Conservation (phyloP, 2,329 filamentous ascomycete species). For the Rhytidhysteron rufulum region DNA sequence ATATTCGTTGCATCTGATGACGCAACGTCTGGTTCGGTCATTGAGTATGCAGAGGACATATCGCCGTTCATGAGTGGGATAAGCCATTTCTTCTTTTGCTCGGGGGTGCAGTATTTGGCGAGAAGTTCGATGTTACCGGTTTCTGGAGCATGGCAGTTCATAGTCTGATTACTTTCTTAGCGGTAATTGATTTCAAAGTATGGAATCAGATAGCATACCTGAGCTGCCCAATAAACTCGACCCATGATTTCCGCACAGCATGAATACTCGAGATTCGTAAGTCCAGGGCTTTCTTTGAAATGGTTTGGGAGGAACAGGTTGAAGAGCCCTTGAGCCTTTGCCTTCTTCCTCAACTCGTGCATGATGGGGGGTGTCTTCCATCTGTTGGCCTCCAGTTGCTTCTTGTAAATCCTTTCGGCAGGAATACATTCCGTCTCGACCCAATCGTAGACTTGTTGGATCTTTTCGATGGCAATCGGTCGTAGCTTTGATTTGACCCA, state of each 20-base stretch:
- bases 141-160: slow-evolving; percentile 47
- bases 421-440: slow-evolving; percentile 45
- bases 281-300: slow-evolving; percentile 40
- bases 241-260: slow-evolving; percentile 48
- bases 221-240: slow-evolving; percentile 43
- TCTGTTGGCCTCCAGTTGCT: slow-evolving; percentile 29
- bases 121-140: slow-evolving; percentile 53
- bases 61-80: slow-evolving; percentile 47
- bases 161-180: slow-evolving; percentile 27
- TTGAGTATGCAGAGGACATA: slow-evolving; percentile 49
- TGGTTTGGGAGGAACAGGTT: slow-evolving; percentile 41
- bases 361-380: slow-evolving; percentile 42
- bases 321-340: slow-evolving; percentile 37
- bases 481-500: slow-evolving; percentile 52
- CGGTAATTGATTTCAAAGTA: not conserved
- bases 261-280: slow-evolving; percentile 46
- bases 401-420: slow-evolving; percentile 41
- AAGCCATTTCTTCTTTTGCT: slow-evolving; percentile 50
- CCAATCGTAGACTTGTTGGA: slow-evolving; percentile 41
- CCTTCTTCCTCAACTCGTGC: slow-evolving; percentile 40
- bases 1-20: slow-evolving; percentile 51
- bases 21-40: slow-evolving; percentile 51
- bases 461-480: slow-evolving; percentile 40
- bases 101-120: slow-evolving; percentile 49
- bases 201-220: slow-evolving; percentile 21